Evolutionary conservation across 192 early-diverging fungal genomes (phyloP), one percentile per base, ranked within the genome.

Genomic region (Borealophlyctis nickersoniae): DNA sequence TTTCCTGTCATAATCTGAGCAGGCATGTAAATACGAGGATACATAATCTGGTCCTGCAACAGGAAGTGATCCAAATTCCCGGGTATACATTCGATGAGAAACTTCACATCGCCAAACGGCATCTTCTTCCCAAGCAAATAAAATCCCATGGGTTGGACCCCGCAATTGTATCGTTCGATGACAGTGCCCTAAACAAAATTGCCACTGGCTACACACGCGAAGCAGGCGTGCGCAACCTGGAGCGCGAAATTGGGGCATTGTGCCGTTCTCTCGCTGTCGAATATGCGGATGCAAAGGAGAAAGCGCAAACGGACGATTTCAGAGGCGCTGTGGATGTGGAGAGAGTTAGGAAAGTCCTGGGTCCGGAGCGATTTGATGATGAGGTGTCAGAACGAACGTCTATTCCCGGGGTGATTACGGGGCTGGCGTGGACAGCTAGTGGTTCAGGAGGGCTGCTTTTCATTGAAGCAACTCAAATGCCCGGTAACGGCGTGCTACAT

Each of bases 11-110:
- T 14, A 27, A 31, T 58, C 24, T 24, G 9, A 7, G 52, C 66
- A 3, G 66, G 66, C 2, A 28, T 22, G 58, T 22, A 34, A 31
- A 49, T 31, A 45, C 11, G 11, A 13, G 9, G 45, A 48, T 48
- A 9, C n/a, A n/a, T 27, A 9, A 14, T 53, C 52, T 24, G 39
- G 7, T 67, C 19, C 22, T 58, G 19, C 16, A 26, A 31, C 49
- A 74, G 72, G 88, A 91, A 67, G 60, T 90, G 1, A 89, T 91
- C 48, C 74, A 77, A 3, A 67, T 93, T 2, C 80, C 87, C 33
- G 89, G 92, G 13, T 93, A 93, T 71, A 90, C 89, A 1, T 86
- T 89, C 60, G 88, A 89, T 4, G 91, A 94, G 66, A 94, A 94
- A 63, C 65, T 90, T 19, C 70, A 80, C 45, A 94, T 94, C 63